These are phyloP conservation scores for Aphanomyces astaci DNA, from an alignment of 352 stramenopile species.

Conservation along the genomic window DNA sequence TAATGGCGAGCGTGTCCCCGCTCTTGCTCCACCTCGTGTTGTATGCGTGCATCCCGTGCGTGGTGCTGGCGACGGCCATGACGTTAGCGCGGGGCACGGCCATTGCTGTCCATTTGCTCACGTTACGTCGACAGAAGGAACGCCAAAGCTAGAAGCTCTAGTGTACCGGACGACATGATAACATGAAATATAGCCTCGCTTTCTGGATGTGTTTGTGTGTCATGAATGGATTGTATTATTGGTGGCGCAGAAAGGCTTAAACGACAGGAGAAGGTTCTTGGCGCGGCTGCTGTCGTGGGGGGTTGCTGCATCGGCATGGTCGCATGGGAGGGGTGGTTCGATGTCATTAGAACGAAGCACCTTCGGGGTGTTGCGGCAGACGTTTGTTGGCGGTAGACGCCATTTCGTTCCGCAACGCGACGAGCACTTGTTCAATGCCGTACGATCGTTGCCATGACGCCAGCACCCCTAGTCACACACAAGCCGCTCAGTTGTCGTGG, in stretches of 20 bases:
- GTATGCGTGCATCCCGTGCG: slow-evolving; percentile 6
- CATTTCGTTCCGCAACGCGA: slow-evolving; percentile 87
- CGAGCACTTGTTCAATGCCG: slow-evolving; percentile 86
- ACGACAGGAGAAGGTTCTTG: neutral
- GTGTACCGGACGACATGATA: neutral
- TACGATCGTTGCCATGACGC: slow-evolving; percentile 82
- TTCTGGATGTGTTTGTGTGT: no score
- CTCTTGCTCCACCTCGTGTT: neutral
- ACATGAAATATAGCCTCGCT: no score
- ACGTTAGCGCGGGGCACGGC: neutral
- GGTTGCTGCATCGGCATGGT: neutral
- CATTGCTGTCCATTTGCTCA: slow-evolving; percentile 4
- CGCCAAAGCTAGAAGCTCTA: neutral
- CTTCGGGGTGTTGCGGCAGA: slow-evolving; percentile 86
- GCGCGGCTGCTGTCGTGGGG: neutral
- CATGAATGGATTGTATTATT: neutral
- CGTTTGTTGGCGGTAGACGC: slow-evolving; percentile 77
- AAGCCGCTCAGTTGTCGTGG: neutral
- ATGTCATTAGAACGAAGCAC: slow-evolving; percentile 78
- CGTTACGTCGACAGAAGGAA: neutral
- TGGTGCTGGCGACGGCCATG: slow-evolving; percentile 7
- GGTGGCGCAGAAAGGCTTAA: neutral
- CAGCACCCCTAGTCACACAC: slow-evolving; percentile 30
- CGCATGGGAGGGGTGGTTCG: no score
- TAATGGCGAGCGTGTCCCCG: neutral